A percentile compares a stretch with the other conserved stretches of the same genome.
phyloP scores from a whole-genome alignment of 2,329 filamentous ascomycete species.

The Epichloe scottii region DNA sequence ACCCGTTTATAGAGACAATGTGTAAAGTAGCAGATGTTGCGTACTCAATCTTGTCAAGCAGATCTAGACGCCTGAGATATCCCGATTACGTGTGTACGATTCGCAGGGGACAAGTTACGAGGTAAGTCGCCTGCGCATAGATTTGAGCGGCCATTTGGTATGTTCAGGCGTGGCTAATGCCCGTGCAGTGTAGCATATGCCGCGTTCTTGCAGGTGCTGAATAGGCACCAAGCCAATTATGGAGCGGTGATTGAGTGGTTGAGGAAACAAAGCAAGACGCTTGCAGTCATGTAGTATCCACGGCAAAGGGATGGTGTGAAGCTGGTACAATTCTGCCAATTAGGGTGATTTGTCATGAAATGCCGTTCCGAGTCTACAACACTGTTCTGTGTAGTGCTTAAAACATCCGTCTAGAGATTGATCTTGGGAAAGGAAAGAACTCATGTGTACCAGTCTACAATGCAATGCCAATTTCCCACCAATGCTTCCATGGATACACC shows the following conservation, averaged over 20 bases:
- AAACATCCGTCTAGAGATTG: neutral
- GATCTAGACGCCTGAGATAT: constrained; percentile 29
- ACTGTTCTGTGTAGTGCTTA: neutral
- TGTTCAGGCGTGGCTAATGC: neutral
- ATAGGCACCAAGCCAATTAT: constrained; percentile 60
- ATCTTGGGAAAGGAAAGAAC: neutral
- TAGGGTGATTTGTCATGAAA: neutral
- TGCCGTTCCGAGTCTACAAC: neutral
- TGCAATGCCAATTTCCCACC: constrained; percentile 39
- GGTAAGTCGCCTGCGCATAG: constrained; percentile 32
- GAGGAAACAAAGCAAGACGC: constrained; percentile 27
- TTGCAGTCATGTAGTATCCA: neutral
- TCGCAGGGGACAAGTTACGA: constrained; percentile 44
- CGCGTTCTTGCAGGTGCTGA: constrained; percentile 59
- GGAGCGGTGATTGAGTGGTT: constrained; percentile 56
- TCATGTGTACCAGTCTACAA: constrained; percentile 11
- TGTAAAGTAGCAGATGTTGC: constrained; percentile 52
- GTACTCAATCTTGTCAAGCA: constrained; percentile 49
- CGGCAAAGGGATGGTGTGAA: neutral
- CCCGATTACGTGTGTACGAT: constrained; percentile 46
- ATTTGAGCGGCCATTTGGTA: neutral
- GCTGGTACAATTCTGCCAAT: neutral
- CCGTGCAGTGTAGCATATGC: constrained; percentile 47
- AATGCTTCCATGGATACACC: constrained; percentile 48
- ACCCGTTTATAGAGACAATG: constrained; percentile 41